These are phyloP conservation scores for Adansonia gregorii DNA, from an alignment of 441 rosid genomes.

Conservation along the genomic window DNA sequence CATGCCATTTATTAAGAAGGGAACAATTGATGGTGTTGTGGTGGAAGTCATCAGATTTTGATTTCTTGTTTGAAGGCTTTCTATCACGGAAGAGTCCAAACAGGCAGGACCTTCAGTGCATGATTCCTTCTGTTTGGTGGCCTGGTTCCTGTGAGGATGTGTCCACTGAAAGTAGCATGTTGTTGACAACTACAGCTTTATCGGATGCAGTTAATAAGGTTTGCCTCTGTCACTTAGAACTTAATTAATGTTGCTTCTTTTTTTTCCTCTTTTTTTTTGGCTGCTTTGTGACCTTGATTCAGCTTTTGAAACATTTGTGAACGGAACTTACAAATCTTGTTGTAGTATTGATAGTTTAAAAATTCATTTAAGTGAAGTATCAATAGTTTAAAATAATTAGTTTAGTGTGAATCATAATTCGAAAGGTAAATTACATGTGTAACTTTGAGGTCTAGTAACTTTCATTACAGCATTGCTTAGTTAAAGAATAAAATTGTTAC, in stretches of 20 bases:
- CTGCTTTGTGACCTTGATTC: slow-evolving; percentile 3
- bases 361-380: background rate
- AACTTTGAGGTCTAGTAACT: background rate
- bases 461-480: background rate
- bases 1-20: slow-evolving; percentile 79
- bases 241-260: slow-evolving; percentile 16
- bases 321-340: background rate
- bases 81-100: slow-evolving; percentile 77
- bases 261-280: background rate
- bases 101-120: slow-evolving; percentile 82
- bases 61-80: slow-evolving; percentile 83
- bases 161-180: slow-evolving; percentile 81
- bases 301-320: background rate
- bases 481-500: background rate
- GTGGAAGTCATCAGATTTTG: slow-evolving; percentile 85
- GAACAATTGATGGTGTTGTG: slow-evolving; percentile 81
- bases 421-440: background rate
- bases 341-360: background rate
- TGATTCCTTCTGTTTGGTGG: slow-evolving; percentile 99
- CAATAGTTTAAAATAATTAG: background rate
- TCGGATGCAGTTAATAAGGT: slow-evolving; percentile 86
- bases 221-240: slow-evolving; percentile 27
- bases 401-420: slow-evolving; percentile 1
- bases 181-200: slow-evolving; percentile 72
- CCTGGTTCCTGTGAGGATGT: slow-evolving; percentile 91